phyloP scores from a whole-genome alignment of 2,329 filamentous ascomycete genomes.

The Ophiostoma sp. region DNA sequence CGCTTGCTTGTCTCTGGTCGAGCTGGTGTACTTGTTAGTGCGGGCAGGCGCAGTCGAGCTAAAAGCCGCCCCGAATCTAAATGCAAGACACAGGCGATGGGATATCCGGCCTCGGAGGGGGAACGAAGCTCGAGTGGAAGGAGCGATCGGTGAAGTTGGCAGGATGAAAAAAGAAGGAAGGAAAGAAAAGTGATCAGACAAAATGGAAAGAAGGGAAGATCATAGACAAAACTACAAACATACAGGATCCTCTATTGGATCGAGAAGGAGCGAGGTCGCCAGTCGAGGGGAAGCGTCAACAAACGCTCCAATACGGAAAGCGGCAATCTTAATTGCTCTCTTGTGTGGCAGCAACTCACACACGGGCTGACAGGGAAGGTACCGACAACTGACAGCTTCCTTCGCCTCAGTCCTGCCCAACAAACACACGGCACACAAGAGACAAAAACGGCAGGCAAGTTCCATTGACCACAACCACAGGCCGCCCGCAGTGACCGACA shows the following conservation, averaged over 20 bases:
- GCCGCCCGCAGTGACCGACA: neutral
- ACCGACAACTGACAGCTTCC: neutral
- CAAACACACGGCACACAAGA: neutral
- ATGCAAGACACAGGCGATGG: neutral
- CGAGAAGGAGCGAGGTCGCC: neutral
- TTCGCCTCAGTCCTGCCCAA: neutral
- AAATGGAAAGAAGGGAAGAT: no score
- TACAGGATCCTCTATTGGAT: neutral
- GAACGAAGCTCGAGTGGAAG: neutral
- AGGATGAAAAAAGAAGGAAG: neutral
- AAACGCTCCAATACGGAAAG: slow-evolving; percentile 17
- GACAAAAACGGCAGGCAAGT: neutral
- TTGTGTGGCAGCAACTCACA: neutral
- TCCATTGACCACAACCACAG: neutral
- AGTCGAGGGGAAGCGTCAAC: slow-evolving; percentile 2
- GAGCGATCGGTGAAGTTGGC: neutral
- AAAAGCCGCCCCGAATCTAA: neutral
- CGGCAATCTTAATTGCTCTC: slow-evolving; percentile 9
- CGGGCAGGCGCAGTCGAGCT: slow-evolving; percentile 12
- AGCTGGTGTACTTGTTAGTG: neutral
- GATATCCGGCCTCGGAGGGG: neutral
- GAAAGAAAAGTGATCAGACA: neutral
- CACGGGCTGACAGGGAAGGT: neutral
- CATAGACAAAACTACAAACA: neutral
- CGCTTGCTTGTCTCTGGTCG: neutral